A percentile compares a stretch with the other conserved stretches of the same genome.
Evolutionary conservation across 2,329 filamentous ascomycete genomes (phyloP).

Genomic region (Hirsutella minnesotensis): DNA sequence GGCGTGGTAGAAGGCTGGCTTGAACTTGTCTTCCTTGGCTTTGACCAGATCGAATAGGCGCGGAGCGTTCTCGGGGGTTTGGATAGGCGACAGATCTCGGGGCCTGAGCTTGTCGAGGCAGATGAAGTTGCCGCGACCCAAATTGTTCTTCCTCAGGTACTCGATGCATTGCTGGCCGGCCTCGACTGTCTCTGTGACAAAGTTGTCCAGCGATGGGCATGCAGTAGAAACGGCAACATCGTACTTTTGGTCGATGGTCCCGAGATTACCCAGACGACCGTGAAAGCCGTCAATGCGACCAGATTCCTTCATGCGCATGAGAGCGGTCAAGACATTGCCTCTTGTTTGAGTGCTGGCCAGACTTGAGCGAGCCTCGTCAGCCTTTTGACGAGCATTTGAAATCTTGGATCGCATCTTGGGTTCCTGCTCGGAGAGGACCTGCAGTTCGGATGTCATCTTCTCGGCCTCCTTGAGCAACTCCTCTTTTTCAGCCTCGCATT

Average conservation of each 20-base stretch:
- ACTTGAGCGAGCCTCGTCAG: constrained; percentile 87
- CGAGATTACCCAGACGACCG: constrained; percentile 85
- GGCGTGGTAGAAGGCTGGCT: constrained; percentile 87
- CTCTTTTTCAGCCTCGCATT: constrained; percentile 60
- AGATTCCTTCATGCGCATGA: constrained; percentile 92
- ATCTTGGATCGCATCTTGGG: constrained; percentile 73
- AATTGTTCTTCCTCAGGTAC: constrained; percentile 91
- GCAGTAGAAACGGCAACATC: constrained; percentile 98
- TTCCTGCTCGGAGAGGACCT: constrained; percentile 63
- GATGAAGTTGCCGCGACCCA: constrained; percentile 94
- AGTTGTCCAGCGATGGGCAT: constrained; percentile 82
- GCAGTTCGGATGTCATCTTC: constrained; percentile 60
- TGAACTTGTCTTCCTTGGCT: constrained; percentile 77
- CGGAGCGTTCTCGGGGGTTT: constrained; percentile 85
- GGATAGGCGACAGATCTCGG: constrained; percentile 66
- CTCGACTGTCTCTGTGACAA: constrained; percentile 93
- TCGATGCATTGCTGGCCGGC: constrained; percentile 97
- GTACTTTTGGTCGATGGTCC: constrained; percentile 85
- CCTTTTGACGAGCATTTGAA: constrained; percentile 84
- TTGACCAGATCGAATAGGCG: constrained; percentile 87
- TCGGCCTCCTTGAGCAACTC: constrained; percentile 63
- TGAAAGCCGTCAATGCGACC: constrained; percentile 96
- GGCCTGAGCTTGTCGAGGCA: constrained; percentile 77
- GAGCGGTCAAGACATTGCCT: constrained; percentile 78
- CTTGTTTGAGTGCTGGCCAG: constrained; percentile 84